These are phyloP conservation scores for Carex pumila DNA, from an alignment of 176 grass and related monocot species.

Conservation along the genomic window DNA sequence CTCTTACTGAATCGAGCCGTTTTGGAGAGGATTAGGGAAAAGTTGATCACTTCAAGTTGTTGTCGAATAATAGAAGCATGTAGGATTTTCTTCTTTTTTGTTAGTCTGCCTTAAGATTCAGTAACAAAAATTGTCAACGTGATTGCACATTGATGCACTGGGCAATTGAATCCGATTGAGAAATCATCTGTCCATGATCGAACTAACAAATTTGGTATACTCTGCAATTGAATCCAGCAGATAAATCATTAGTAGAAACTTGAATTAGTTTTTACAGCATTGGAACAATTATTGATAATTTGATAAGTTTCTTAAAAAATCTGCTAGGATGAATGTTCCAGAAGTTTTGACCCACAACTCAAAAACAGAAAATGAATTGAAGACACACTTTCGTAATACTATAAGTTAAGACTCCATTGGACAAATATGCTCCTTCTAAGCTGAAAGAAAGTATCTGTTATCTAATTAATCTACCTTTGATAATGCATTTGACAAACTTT, in stretches of 20 bases:
- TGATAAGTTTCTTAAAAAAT: background rate
- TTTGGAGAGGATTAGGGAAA: background rate
- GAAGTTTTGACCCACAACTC: too few species aligned
- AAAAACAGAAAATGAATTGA: too few species aligned
- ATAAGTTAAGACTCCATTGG: background rate
- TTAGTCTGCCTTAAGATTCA: background rate
- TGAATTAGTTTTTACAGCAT: background rate
- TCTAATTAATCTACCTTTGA: background rate
- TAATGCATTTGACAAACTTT: background rate
- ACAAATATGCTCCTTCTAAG: background rate
- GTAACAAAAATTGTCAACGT: background rate
- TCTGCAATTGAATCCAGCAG: background rate
- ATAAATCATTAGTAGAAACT: background rate
- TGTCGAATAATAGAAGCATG: background rate
- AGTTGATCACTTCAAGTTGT: background rate
- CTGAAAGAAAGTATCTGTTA: background rate
- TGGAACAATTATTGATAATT: background rate
- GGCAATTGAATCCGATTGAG: background rate
- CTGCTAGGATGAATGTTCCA: background rate
- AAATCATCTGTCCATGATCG: background rate
- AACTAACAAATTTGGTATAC: background rate
- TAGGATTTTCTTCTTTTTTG: background rate
- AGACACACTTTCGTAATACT: too few species aligned
- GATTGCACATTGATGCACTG: background rate
- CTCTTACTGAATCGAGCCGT: background rate